Evolutionary conservation across 805 yeast genomes (phyloP).

Genomic region (Starmerella etchellsii): DNA sequence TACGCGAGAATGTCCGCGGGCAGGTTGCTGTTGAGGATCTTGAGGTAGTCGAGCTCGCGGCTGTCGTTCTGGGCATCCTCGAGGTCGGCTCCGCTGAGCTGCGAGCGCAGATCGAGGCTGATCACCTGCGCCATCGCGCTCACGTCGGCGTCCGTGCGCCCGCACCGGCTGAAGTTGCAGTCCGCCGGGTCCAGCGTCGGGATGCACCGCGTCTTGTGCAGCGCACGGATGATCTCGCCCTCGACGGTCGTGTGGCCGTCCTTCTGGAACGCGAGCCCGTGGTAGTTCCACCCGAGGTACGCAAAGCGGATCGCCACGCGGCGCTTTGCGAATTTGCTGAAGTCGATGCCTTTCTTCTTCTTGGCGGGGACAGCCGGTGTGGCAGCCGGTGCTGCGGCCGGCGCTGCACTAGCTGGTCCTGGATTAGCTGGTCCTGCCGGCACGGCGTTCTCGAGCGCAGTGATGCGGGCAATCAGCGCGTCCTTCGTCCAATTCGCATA

Average conservation of each 20-base stretch:
- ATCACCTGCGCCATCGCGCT: conserved; percentile 95
- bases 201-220: conserved; percentile 54
- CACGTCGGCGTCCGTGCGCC: conserved; percentile 92
- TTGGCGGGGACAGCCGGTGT: conserved; percentile 14
- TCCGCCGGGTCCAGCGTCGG: conserved; percentile 42
- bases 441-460: conserved; percentile 38
- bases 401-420: neutral
- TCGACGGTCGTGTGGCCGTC: conserved; percentile 85
- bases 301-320: conserved; percentile 72
- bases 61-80: conserved; percentile 41
- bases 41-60: conserved; percentile 63
- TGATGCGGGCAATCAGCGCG: conserved; percentile 46
- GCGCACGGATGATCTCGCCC: conserved; percentile 55
- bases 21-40: conserved; percentile 58
- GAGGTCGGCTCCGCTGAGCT: conserved; percentile 51
- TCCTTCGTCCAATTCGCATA: conserved; percentile 43
- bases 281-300: conserved; percentile 85
- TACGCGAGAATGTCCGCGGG: conserved; percentile 80
- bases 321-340: conserved; percentile 47
- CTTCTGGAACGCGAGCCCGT: conserved; percentile 74
- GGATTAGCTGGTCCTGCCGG: neutral
- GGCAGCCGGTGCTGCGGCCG: neutral
- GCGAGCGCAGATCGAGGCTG: conserved; percentile 62
- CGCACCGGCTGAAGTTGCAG: conserved; percentile 76
- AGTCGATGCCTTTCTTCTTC: conserved; percentile 44